A percentile compares a stretch with the other conserved stretches of the same genome.
phyloP scores from a whole-genome alignment of 129 eudicot species.

The Pseudognaphalium luteoalbum region DNA sequence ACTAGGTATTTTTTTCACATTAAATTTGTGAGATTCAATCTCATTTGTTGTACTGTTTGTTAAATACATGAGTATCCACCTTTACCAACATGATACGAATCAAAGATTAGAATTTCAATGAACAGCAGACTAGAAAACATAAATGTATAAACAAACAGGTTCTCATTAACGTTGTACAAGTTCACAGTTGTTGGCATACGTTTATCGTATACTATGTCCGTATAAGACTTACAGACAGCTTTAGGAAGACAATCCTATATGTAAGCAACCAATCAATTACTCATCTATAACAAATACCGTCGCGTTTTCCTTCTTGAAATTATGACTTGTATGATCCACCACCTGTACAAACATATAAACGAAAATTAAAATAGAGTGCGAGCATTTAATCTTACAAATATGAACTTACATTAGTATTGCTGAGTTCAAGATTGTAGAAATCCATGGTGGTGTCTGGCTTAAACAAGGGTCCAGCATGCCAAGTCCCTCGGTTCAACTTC shows the following conservation, averaged over 20 bases:
- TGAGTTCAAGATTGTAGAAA: constrained; percentile 86
- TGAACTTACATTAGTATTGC: constrained; percentile 83
- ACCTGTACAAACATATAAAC: constrained; percentile 46
- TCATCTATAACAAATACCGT: constrained; percentile 57
- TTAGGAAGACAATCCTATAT: constrained; percentile 5
- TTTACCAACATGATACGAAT: constrained; percentile 32
- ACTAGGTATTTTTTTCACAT: neutral
- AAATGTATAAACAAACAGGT: neutral
- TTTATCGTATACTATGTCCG: neutral
- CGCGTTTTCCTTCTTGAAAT: constrained; percentile 51
- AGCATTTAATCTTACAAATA: neutral
- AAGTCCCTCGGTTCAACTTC: constrained; percentile 81
- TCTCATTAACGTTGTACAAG: neutral
- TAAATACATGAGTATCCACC: neutral
- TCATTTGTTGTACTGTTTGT: constrained; percentile 6
- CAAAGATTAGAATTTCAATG: too few relatives aligned
- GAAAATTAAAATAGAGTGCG: neutral
- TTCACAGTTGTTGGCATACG: neutral
- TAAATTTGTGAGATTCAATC: neutral
- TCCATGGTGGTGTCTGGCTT: constrained; percentile 52
- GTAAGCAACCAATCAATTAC: constrained; percentile 24
- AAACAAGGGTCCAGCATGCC: constrained; percentile 98
- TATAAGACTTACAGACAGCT: constrained; percentile 10
- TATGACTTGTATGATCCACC: constrained; percentile 83
- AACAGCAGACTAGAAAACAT: neutral